Conservation (phyloP, 108 stramenopile species). For the Cyclostephanos invisitatus region DNA sequence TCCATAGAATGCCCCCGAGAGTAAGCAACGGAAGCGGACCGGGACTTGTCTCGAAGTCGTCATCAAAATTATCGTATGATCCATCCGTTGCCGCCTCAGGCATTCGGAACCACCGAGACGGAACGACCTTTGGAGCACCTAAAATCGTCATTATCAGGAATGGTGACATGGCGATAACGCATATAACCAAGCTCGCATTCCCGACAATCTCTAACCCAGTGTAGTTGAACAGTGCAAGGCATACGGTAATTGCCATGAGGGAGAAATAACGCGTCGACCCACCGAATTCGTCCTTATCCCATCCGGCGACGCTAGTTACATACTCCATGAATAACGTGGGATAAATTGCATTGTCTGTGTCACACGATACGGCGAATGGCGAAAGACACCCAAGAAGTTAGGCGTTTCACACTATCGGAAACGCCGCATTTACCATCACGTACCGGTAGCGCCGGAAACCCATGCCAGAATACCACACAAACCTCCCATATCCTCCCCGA, state of each 20-base stretch:
- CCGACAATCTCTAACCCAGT: constrained; percentile 89
- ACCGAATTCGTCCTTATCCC: constrained; percentile 21
- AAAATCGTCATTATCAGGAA: constrained; percentile 82
- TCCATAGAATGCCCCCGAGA: constrained; percentile 79
- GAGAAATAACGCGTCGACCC: constrained; percentile 23
- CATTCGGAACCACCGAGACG: constrained; percentile 76
- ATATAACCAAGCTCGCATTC: constrained; percentile 76
- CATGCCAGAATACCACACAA: constrained; percentile 87
- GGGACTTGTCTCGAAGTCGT: constrained; percentile 43
- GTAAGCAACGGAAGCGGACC: constrained; percentile 50
- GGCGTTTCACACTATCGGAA: background rate
- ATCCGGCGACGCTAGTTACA: constrained; percentile 19
- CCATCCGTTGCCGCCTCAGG: constrained; percentile 49
- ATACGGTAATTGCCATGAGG: constrained; percentile 56
- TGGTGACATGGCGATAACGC: constrained; percentile 87
- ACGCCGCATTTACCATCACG: background rate
- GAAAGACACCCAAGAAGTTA: background rate
- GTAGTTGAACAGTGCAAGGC: constrained; percentile 82
- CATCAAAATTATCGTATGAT: constrained; percentile 44
- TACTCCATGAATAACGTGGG: constrained; percentile 40
- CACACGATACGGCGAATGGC: constrained; percentile 9
- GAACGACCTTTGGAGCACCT: constrained; percentile 72
- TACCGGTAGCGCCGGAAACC: constrained; percentile 83
- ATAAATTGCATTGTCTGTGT: constrained; percentile 41
- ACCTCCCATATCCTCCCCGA: constrained; percentile 76